A percentile compares a stretch with the other conserved stretches of the same genome.
Conservation (phyloP, 345 rosid species). For the Alliaria petiolata region DNA sequence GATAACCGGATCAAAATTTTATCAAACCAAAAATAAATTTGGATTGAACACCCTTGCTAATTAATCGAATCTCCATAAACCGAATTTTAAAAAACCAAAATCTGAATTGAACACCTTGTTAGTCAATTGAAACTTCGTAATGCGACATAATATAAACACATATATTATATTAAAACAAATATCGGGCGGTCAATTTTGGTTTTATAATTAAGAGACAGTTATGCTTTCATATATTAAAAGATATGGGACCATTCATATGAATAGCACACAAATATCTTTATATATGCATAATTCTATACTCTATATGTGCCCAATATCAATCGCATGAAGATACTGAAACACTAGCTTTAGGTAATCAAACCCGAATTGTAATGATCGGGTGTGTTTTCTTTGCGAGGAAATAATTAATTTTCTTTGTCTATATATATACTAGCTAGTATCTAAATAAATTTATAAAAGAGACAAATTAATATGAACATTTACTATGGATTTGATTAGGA, state of each 20-base stretch:
- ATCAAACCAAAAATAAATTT: neutral
- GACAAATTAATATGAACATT: neutral
- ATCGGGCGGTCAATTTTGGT: neutral
- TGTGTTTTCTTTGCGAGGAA: neutral
- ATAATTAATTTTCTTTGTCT: neutral
- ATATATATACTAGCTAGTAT: neutral
- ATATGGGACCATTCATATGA: neutral
- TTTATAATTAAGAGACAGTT: neutral
- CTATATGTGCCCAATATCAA: too few relatives aligned
- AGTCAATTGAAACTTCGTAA: neutral
- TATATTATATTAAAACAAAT: neutral
- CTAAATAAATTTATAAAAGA: neutral
- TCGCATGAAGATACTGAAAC: neutral
- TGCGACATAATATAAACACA: neutral
- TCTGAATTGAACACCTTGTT: neutral
- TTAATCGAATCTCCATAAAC: neutral
- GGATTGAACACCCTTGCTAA: neutral
- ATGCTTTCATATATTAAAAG: neutral
- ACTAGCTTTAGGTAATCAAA: too few relatives aligned
- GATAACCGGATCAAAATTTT: neutral
- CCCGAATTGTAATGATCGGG: too few relatives aligned
- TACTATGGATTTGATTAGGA: conserved; percentile 29
- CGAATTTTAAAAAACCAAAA: neutral
- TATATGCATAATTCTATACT: neutral
- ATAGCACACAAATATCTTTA: neutral